Percentiles rank a stretch among this genome's conserved stretches.
Evolutionary conservation across 1,139 yeast species (phyloP).

Genomic region (Yamadazyma sp.): DNA sequence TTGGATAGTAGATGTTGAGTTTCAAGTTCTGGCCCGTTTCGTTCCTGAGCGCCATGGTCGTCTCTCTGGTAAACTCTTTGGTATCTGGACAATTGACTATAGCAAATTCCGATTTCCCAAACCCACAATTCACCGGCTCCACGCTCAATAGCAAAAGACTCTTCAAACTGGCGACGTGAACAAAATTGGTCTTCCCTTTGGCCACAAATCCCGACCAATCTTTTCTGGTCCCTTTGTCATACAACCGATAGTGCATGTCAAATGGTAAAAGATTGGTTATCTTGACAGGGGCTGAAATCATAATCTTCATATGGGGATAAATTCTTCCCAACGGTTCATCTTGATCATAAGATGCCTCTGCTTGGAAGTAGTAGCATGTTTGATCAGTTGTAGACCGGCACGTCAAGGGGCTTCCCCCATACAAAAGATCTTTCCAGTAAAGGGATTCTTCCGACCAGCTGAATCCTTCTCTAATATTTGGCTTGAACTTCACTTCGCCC

Average conservation of each 20-base stretch:
- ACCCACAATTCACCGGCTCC: conserved; percentile 65
- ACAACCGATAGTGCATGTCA: conserved; percentile 72
- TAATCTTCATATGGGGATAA: conserved; percentile 82
- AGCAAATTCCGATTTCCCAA: conserved; percentile 74
- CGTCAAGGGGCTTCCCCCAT: conserved; percentile 54
- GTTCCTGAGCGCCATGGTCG: conserved; percentile 45
- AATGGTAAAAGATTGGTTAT: conserved; percentile 84
- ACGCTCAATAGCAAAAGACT: conserved; percentile 72
- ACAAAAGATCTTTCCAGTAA: conserved; percentile 64
- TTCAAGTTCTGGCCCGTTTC: conserved; percentile 68
- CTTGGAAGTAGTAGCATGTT: conserved; percentile 67
- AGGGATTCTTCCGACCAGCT: conserved; percentile 66
- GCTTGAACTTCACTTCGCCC: conserved; percentile 60
- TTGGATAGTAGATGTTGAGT: conserved; percentile 66
- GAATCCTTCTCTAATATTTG: conserved; percentile 50
- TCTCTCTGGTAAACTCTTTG: conserved; percentile 60
- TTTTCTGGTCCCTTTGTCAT: conserved; percentile 70
- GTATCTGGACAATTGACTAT: conserved; percentile 64
- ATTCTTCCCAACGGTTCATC: conserved; percentile 69
- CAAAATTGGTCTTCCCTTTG: conserved; percentile 66
- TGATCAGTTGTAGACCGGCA: conserved; percentile 52
- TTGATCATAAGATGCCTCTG: conserved; percentile 62
- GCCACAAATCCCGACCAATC: conserved; percentile 67
- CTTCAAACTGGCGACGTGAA: conserved; percentile 79
- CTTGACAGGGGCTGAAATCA: conserved; percentile 83